These are phyloP conservation scores for Auricularia sp. DNA, from an alignment of 768 basidiomycete species.

Conservation along the genomic window DNA sequence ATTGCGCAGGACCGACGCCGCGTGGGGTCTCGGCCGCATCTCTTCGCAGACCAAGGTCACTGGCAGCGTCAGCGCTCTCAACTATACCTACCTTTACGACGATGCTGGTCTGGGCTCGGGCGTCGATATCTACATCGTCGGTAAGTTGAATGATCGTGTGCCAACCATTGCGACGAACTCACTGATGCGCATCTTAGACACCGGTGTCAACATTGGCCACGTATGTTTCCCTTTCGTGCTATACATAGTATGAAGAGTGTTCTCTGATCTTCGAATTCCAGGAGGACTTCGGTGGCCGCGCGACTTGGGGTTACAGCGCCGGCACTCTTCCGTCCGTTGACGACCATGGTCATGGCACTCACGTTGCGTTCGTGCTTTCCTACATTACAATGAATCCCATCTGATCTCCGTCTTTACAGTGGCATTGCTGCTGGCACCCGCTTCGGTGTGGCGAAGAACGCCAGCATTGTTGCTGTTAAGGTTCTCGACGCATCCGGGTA, in stretches of 20 bases:
- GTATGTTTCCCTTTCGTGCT: background rate
- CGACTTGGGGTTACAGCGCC: background rate
- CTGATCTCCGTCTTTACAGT: background rate
- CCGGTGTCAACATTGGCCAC: slow-evolving; percentile 5
- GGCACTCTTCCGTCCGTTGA: slow-evolving; percentile 4
- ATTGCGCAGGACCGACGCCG: slow-evolving; percentile 4
- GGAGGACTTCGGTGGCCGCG: background rate
- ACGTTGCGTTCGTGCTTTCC: background rate
- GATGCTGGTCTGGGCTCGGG: background rate
- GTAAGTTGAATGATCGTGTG: no score
- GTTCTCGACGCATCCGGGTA: background rate
- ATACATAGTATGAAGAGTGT: background rate
- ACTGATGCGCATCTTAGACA: background rate
- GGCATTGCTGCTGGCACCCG: slow-evolving; percentile 8
- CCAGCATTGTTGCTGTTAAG: slow-evolving; percentile 10
- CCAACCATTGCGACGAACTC: no score
- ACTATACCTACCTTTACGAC: slow-evolving; percentile 7
- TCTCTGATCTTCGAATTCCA: background rate
- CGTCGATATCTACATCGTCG: slow-evolving; percentile 7
- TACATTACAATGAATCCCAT: no score
- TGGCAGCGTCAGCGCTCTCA: slow-evolving; percentile 2
- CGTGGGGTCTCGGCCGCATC: slow-evolving; percentile 10
- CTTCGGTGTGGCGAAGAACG: slow-evolving; percentile 8
- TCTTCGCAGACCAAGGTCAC: slow-evolving; percentile 1
- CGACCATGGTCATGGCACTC: slow-evolving; percentile 11